Evolutionary conservation across 179 eudicot genomes (phyloP), one percentile per base, ranked within the genome.

Genomic region (Nepenthes alata): DNA sequence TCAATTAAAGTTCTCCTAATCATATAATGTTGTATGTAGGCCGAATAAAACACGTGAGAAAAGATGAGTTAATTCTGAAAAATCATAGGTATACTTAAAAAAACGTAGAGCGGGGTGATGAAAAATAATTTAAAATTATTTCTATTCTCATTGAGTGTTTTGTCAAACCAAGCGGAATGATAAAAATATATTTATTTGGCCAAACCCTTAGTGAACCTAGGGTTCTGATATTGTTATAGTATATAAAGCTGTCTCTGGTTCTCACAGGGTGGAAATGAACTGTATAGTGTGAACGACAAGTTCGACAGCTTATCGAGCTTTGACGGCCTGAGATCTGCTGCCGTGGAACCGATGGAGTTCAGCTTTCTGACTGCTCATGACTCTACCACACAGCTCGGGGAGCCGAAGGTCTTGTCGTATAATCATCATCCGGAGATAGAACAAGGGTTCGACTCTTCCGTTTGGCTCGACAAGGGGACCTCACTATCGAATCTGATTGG

Each of bases 331-430:
- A 77, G 89, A 68, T 71, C 83, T 38, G 67, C 75, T 58, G 63
- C 70, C 53, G 75, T 65, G 45, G 91, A 82, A 72, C 97, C 87
- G 6, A 87, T 91, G 76, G 97, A 91, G 64, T 91, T 84, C 72
- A 88, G 91, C 72, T 88, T 90, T 58, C 79, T 85, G 74, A 72
- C 81, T 37, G 53, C 81, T 1, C 86, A 85, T 54, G 80, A 79
- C 65, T 70, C 89, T 2, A 80, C 66, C 74, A 50, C 85, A 47
- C 83, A 75, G 65, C 81, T 80, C 66, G 80, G 64, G 59, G 80
- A 80, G 62, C 75, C 86, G 11, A 82, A 84, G 77, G 74, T 67
- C 44, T 47, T 79, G 74, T 58, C 83, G 15, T 85, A 74, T 44
- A 54, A 51, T 66, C 62, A 74, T 66, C 62, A 74, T 55, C 3